phyloP scores from a whole-genome alignment of 2,329 filamentous ascomycete species.

The Dryadomyces quercus-mongolicae region DNA sequence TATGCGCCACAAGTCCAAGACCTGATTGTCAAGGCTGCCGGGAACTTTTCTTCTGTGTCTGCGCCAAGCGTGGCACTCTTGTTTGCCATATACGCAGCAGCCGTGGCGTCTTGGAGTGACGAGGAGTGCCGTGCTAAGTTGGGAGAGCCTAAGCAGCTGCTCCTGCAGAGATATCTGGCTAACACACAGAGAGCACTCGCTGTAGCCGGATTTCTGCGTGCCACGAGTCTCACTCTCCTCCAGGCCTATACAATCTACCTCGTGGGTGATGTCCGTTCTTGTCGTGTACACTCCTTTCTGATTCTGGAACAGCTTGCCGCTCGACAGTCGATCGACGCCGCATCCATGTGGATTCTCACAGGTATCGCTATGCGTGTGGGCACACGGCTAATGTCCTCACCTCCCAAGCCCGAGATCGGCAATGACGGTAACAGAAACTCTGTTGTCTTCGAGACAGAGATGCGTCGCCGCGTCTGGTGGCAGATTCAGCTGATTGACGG shows the following conservation, averaged over 20 bases:
- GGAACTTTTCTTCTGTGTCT: conserved; percentile 7
- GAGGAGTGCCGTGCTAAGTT: conserved; percentile 23
- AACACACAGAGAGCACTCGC: conserved; percentile 42
- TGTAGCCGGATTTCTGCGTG: conserved; percentile 43
- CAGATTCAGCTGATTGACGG: conserved; percentile 42
- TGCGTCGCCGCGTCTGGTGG: conserved; percentile 48
- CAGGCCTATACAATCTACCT: conserved; percentile 47
- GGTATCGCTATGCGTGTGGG: conserved; percentile 41
- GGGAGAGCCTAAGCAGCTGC: background rate
- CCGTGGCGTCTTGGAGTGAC: conserved; percentile 39
- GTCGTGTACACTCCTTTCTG: conserved; percentile 3
- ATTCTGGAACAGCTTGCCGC: conserved; percentile 10
- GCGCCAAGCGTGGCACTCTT: conserved; percentile 12
- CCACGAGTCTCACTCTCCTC: conserved; percentile 40
- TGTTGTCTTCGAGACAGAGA: conserved; percentile 43
- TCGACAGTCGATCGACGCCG: conserved; percentile 28
- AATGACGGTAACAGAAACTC: conserved; percentile 22
- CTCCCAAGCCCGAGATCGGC: conserved; percentile 29
- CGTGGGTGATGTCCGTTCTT: conserved; percentile 6
- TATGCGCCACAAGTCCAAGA: conserved; percentile 33
- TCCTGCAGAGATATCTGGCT: conserved; percentile 24
- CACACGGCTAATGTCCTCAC: conserved; percentile 26
- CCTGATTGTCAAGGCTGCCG: conserved; percentile 11
- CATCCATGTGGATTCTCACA: conserved; percentile 46
- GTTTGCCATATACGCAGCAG: conserved; percentile 43